These are phyloP conservation scores for Ceratocystiopsis brevicomis DNA, from an alignment of 2,329 filamentous ascomycete species.

Conservation along the genomic window DNA sequence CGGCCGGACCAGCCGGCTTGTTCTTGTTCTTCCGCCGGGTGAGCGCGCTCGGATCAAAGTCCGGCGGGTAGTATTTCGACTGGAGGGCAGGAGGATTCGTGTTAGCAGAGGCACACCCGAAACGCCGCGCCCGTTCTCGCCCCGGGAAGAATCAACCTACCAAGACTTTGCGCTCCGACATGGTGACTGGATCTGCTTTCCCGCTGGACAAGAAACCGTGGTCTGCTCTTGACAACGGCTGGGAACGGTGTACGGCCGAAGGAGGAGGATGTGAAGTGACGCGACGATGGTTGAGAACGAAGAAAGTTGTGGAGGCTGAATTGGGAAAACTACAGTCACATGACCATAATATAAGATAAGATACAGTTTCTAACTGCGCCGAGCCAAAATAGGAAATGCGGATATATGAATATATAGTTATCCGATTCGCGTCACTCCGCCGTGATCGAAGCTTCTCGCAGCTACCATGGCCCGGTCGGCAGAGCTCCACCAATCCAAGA, in stretches of 20 bases:
- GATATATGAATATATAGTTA: background rate
- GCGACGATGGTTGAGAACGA: no score
- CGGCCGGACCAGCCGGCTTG: slow-evolving; percentile 52
- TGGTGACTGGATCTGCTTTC: slow-evolving; percentile 9
- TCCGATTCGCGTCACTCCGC: slow-evolving; percentile 1
- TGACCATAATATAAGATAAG: no score
- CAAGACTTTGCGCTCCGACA: slow-evolving; percentile 27
- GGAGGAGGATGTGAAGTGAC: no score
- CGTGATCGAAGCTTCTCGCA: slow-evolving; percentile 8
- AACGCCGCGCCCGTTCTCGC: background rate
- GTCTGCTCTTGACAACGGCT: no score
- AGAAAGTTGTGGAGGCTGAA: no score
- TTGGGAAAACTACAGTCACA: no score
- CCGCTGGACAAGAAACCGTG: no score
- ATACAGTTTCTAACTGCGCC: no score
- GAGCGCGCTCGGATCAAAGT: slow-evolving; percentile 81
- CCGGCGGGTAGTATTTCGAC: slow-evolving; percentile 32
- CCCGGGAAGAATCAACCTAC: slow-evolving; percentile 4
- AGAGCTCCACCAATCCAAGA: background rate
- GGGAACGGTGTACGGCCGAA: no score
- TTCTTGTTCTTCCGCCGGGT: slow-evolving; percentile 33
- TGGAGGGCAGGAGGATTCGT: background rate
- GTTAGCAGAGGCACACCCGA: background rate
- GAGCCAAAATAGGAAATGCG: no score
- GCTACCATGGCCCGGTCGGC: slow-evolving; percentile 1